Evolutionary conservation across 2,329 filamentous ascomycete species (phyloP), one percentile per base, ranked within the genome.

Genomic region (Penicillium freii): DNA sequence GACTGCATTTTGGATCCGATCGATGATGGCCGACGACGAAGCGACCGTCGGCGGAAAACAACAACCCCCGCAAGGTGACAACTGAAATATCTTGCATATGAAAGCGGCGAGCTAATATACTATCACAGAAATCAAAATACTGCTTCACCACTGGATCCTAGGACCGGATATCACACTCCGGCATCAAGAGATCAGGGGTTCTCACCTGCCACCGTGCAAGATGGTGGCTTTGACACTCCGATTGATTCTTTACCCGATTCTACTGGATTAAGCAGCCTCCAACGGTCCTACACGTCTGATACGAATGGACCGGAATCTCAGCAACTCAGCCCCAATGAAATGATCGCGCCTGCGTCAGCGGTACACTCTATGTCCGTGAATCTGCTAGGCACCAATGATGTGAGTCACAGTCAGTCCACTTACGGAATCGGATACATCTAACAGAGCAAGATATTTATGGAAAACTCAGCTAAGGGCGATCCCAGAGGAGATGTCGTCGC

Each of bases 331-430:
- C 69, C 71, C 1, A 70, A 71, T 52, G 71, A 73, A 49, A 73
- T 73, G 71, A 73, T 73, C 39, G 71, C 71, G 5, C 71, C 71
- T 1, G 67, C 65, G 2, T 73, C 71, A 10, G 70, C 66, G 2
- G 66, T 73, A 54, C 71, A 73, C 56, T 73, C 71, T 1, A 73
- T 73, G 71, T 73, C 71, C 10, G 69, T 73, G 23, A 73, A 73
- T 40, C 56, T 73, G 15, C 50, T 69, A 1, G 71, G 64, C 10
- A 66, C 66, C 9, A 68, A 69, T 42, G 63, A 68, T 55, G 69
- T 71, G 31, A 63, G 69, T 53, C 4, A 25, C 29, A 31, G 27
- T 10, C 25, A 39, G 11, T 44, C 15, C 33, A 49, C 9, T 11
- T 15, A 36, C 19, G 27, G 3, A 43, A 11, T 9, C 17, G 19